Evolutionary conservation across 163 green algal species (phyloP).

Genomic region (Scenedesmus sp.): DNA sequence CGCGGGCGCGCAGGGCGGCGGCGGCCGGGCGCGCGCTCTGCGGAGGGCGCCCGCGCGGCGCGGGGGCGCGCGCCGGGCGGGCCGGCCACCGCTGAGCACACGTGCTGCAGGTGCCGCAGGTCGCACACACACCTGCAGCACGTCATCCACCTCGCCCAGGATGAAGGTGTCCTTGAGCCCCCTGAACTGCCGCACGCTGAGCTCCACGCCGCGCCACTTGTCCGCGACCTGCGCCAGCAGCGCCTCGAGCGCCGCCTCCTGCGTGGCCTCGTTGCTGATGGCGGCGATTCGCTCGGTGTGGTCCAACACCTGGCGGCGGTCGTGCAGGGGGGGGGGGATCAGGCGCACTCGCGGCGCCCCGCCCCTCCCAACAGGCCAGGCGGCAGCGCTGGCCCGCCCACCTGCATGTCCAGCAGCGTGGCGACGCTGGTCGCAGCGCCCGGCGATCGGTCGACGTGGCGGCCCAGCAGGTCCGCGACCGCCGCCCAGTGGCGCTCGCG

Average conservation of each 20-base stretch:
- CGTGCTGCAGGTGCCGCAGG: neutral
- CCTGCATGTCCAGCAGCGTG: constrained; percentile 67
- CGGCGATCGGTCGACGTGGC: constrained; percentile 36
- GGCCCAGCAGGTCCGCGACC: constrained; percentile 45
- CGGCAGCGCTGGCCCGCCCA: constrained; percentile 1
- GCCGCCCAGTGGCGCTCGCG: constrained; percentile 64
- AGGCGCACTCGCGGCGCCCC: neutral
- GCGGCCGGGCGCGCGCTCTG: too few species aligned
- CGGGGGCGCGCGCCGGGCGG: too few species aligned
- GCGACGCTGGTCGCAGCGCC: constrained; percentile 55
- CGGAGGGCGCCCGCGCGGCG: neutral
- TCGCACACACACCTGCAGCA: constrained; percentile 61
- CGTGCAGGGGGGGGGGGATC: neutral
- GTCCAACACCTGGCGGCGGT: constrained; percentile 57
- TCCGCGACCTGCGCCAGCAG: constrained; percentile 66
- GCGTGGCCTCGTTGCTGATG: constrained; percentile 81
- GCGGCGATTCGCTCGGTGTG: constrained; percentile 64
- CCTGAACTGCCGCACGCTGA: constrained; percentile 75
- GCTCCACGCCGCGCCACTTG: constrained; percentile 66
- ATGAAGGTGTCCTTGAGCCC: constrained; percentile 81
- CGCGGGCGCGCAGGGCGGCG: too few species aligned
- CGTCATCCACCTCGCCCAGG: constrained; percentile 69
- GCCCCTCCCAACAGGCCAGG: neutral
- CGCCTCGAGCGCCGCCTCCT: constrained; percentile 78
- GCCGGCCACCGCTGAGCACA: neutral